phyloP scores from a whole-genome alignment of 1,139 yeast genomes.

The Candida glucosophila region DNA sequence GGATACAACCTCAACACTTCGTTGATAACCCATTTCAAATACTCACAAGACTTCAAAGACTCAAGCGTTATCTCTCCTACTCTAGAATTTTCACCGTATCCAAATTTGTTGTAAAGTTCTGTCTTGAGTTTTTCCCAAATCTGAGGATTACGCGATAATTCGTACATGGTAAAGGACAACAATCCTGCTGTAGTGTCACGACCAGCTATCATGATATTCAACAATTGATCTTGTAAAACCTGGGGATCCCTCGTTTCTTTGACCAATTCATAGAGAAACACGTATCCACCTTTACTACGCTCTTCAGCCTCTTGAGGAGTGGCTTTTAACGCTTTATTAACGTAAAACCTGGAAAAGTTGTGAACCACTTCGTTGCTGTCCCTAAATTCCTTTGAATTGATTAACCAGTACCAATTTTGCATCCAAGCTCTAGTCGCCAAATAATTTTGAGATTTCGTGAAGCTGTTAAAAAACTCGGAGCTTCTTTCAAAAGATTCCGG shows the following conservation, averaged over 20 bases:
- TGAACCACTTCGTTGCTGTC: conserved; percentile 20
- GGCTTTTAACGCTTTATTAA: conserved; percentile 18
- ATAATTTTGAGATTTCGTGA: conserved; percentile 28
- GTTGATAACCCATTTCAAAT: conserved; percentile 38
- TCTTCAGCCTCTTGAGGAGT: conserved; percentile 23
- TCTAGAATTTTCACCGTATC: conserved; percentile 16
- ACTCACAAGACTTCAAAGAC: conserved; percentile 38
- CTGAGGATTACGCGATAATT: conserved; percentile 35
- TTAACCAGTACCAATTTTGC: conserved; percentile 25
- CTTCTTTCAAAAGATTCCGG: conserved; percentile 15
- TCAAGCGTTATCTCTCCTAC: conserved; percentile 29
- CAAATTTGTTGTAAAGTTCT: conserved; percentile 26
- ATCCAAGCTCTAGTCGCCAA: conserved; percentile 28
- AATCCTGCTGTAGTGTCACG: conserved; percentile 52
- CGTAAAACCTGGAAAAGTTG: conserved; percentile 21
- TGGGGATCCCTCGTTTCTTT: conserved; percentile 41
- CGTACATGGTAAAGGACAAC: conserved; percentile 37
- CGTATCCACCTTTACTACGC: conserved; percentile 29
- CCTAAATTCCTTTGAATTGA: conserved; percentile 24
- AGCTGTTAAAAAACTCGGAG: conserved; percentile 31
- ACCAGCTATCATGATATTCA: conserved; percentile 46
- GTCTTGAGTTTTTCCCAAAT: conserved; percentile 29
- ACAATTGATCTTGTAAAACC: conserved; percentile 40
- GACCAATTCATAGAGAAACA: conserved; percentile 41
- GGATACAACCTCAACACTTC: conserved; percentile 47